Evolutionary conservation across 371 early-diverging fungal species (phyloP).

Genomic region (Apophysomyces variabilis): DNA sequence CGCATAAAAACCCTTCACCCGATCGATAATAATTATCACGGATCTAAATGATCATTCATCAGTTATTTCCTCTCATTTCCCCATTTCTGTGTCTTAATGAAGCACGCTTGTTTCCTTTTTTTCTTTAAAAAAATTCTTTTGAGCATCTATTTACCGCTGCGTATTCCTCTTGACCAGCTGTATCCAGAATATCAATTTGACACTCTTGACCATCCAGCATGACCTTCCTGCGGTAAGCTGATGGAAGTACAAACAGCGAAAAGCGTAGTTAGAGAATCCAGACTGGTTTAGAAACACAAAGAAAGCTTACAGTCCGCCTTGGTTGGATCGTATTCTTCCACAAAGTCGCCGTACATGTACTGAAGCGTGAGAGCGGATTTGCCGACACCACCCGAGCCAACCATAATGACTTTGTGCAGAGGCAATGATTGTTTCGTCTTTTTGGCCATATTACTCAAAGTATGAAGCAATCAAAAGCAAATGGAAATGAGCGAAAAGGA

Average conservation of each 20-base stretch:
- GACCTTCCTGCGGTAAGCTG: conserved; percentile 69
- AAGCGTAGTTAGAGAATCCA: background rate
- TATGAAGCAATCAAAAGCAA: no score
- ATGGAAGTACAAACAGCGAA: background rate
- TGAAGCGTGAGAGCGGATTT: conserved; percentile 88
- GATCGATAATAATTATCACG: conserved; percentile 89
- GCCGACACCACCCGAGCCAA: conserved; percentile 90
- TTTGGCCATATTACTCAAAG: conserved; percentile 25
- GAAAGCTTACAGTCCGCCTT: conserved; percentile 72
- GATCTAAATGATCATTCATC: conserved; percentile 49
- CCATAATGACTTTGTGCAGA: conserved; percentile 88
- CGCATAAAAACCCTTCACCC: conserved; percentile 88
- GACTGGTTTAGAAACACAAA: no score
- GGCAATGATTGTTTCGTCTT: conserved; percentile 62
- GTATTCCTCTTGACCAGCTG: conserved; percentile 90
- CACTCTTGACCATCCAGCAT: conserved; percentile 71
- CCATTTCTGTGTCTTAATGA: background rate
- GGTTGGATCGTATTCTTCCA: conserved; percentile 92
- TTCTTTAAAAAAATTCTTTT: no score
- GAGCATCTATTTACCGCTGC: conserved; percentile 53
- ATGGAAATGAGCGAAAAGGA: background rate
- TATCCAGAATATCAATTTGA: conserved; percentile 89
- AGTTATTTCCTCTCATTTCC: background rate
- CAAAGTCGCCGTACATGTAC: conserved; percentile 91
- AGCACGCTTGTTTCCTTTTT: no score